A percentile compares a stretch with the other conserved stretches of the same genome.
phyloP scores from a whole-genome alignment of 139 green algal genomes.

The Chlamydomonas incerta region DNA sequence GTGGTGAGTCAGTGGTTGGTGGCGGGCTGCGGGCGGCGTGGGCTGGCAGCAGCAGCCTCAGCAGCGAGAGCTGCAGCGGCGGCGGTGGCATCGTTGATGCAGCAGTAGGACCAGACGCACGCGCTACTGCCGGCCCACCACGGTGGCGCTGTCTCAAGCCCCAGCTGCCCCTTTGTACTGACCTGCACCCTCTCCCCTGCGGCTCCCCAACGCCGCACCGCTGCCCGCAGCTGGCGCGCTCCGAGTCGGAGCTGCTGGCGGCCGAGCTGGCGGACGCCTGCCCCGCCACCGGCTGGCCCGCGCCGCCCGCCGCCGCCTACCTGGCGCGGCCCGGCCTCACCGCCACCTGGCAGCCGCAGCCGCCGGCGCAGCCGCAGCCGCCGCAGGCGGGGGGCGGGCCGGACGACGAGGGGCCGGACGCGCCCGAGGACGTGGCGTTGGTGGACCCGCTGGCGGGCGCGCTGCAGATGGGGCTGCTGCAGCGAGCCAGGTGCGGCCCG shows the following conservation, averaged over 20 bases:
- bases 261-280: conserved; percentile 22
- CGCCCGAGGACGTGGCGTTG: conserved; percentile 68
- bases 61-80: too few species aligned
- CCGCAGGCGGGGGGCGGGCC: neutral
- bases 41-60: too few species aligned
- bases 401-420: conserved; percentile 38
- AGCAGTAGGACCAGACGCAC: too few species aligned
- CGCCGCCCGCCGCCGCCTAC: neutral
- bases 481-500: conserved; percentile 54
- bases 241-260: conserved; percentile 9
- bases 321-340: neutral
- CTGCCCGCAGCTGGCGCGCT: conserved; percentile 13
- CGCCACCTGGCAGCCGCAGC: neutral
- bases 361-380: neutral
- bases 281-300: conserved; percentile 28
- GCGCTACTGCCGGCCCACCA: too few species aligned
- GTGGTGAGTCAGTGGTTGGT: conserved; percentile 56
- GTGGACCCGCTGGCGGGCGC: conserved; percentile 72
- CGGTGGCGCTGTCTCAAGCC: neutral
- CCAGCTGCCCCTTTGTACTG: too few species aligned
- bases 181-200: too few species aligned
- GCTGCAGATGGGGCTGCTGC: conserved; percentile 71
- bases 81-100: too few species aligned
- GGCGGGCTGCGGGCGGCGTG: too few species aligned
- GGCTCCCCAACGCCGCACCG: too few species aligned